Conservation (phyloP, 2,329 filamentous ascomycete species). For the Aureobasidium sp. region DNA sequence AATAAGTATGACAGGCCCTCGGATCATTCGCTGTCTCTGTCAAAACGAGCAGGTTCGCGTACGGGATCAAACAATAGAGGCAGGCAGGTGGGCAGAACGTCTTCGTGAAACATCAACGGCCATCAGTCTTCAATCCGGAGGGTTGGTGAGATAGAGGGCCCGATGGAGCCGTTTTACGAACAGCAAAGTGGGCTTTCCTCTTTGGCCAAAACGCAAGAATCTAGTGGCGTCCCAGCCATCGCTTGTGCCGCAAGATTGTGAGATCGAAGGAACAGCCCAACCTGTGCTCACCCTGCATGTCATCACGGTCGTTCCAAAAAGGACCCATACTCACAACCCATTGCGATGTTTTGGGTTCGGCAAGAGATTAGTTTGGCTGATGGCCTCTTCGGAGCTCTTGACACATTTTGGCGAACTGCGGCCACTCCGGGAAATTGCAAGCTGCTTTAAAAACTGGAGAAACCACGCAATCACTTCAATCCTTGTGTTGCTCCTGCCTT, state of each 20-base stretch:
- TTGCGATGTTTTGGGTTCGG: not conserved
- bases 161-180: conserved; percentile 11
- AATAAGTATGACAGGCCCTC: not conserved
- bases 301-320: not conserved
- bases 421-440: conserved; percentile 8
- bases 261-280: not conserved
- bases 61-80: conserved; percentile 14
- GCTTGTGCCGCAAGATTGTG: conserved; percentile 11
- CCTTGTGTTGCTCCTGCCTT: not conserved
- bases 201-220: not conserved
- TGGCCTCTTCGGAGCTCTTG: conserved; percentile 1
- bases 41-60: conserved; percentile 13
- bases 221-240: conserved; percentile 12
- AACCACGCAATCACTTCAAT: conserved; percentile 8
- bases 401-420: conserved; percentile 1
- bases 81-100: conserved; percentile 13
- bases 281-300: conserved; percentile 9
- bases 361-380: not conserved
- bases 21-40: not conserved
- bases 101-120: conserved; percentile 16
- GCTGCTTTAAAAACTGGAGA: conserved; percentile 9
- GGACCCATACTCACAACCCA: not conserved
- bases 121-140: conserved; percentile 8
- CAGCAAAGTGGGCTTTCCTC: conserved; percentile 4
- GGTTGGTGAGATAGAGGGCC: conserved; percentile 4